Evolutionary conservation across 108 stramenopile species (phyloP).

Genomic region (Phaeodactylum tricornutum): DNA sequence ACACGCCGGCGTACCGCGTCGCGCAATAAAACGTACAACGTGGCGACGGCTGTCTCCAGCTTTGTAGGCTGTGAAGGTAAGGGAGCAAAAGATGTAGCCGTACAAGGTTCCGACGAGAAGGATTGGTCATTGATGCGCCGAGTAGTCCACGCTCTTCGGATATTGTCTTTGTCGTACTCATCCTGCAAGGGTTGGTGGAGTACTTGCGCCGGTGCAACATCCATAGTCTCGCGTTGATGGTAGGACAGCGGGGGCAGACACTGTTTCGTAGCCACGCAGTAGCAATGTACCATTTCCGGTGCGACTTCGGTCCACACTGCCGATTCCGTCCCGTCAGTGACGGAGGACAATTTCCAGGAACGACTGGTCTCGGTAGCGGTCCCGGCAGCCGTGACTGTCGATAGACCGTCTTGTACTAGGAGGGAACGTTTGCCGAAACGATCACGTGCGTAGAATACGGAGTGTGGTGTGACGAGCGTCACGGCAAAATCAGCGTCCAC

Average conservation of each 20-base stretch:
- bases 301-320: slow-evolving; percentile 42
- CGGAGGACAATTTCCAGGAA: slow-evolving; percentile 9
- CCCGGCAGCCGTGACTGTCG: too few species aligned
- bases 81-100: neutral
- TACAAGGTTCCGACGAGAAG: too few species aligned
- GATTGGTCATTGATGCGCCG: too few species aligned
- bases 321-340: slow-evolving; percentile 1
- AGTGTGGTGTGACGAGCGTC: slow-evolving; percentile 8
- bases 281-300: slow-evolving; percentile 47
- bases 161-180: too few species aligned
- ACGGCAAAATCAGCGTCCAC: slow-evolving; percentile 42
- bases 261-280: neutral
- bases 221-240: too few species aligned
- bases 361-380: neutral
- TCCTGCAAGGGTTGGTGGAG: too few species aligned
- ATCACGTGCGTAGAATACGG: slow-evolving; percentile 57
- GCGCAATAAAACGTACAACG: too few species aligned
- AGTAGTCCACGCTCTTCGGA: too few species aligned
- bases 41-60: neutral
- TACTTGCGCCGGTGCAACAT: too few species aligned
- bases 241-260: too few species aligned
- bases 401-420: slow-evolving; percentile 13
- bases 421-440: slow-evolving; percentile 57
- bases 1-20: slow-evolving; percentile 51
- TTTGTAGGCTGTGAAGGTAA: neutral